These are phyloP conservation scores for Flaveria robusta DNA, from an alignment of 129 eudicot genomes.

Conservation along the genomic window DNA sequence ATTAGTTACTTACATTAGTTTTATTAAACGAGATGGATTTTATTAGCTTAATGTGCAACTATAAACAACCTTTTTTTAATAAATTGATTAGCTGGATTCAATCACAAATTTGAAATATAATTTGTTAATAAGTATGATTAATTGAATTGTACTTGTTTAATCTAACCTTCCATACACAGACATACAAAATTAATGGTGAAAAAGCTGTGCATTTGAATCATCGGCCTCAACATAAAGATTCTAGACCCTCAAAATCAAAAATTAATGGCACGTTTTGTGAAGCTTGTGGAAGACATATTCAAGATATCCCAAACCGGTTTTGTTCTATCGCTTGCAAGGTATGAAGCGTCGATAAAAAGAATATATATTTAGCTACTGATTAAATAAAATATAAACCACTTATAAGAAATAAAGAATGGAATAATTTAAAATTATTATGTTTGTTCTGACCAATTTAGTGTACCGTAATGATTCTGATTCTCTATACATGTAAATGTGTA, in stretches of 20 bases:
- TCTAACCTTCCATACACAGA: slow-evolving; percentile 31
- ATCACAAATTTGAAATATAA: background rate
- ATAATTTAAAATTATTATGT: no score
- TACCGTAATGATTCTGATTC: no score
- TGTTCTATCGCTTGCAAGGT: slow-evolving; percentile 87
- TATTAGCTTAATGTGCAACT: background rate
- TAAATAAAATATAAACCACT: no score
- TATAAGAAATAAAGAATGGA: no score
- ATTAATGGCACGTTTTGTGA: slow-evolving; percentile 52
- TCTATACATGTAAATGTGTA: no score
- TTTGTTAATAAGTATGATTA: no score
- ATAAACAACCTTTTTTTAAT: background rate
- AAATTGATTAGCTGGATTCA: background rate
- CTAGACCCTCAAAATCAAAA: slow-evolving; percentile 45
- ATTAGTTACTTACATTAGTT: background rate
- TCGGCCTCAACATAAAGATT: slow-evolving; percentile 56
- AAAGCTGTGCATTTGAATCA: slow-evolving; percentile 79
- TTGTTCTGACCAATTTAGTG: no score
- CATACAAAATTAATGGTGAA: slow-evolving; percentile 77
- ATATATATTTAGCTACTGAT: no score
- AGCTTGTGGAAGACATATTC: slow-evolving; percentile 77
- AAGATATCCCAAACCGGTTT: slow-evolving; percentile 66
- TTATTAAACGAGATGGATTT: background rate
- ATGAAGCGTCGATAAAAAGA: no score
- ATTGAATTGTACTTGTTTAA: background rate